Conservation (phyloP, 257 asterid genomes). For the Phtheirospermum japonicum region DNA sequence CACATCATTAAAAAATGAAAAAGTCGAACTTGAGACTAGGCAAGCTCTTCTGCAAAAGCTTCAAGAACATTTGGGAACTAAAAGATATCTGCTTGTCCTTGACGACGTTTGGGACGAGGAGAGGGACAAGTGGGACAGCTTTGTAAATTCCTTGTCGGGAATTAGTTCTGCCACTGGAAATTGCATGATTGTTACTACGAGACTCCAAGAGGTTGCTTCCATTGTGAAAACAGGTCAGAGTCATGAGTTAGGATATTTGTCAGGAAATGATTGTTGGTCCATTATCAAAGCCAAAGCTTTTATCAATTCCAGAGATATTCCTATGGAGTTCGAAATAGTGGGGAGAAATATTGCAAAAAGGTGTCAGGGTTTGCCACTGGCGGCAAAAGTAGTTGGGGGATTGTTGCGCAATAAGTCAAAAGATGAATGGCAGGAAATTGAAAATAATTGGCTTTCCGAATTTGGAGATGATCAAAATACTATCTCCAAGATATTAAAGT, state of each 20-base stretch:
- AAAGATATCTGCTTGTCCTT: constrained; percentile 25
- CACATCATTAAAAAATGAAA: not conserved
- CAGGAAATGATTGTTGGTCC: constrained; percentile 27
- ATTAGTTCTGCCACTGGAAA: constrained; percentile 11
- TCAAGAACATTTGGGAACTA: not conserved
- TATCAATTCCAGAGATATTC: constrained; percentile 1
- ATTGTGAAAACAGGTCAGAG: not conserved
- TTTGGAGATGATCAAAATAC: not conserved
- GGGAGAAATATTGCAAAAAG: constrained; percentile 17
- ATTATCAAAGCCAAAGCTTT: constrained; percentile 33
- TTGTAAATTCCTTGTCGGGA: constrained; percentile 15
- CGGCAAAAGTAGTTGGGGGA: too few species aligned
- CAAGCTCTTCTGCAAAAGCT: constrained; percentile 13
- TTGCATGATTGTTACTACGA: not conserved
- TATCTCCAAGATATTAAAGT: constrained; percentile 14
- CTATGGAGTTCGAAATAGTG: constrained; percentile 1
- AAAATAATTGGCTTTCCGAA: not conserved
- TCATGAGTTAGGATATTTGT: constrained; percentile 6
- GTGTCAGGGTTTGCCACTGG: not conserved
- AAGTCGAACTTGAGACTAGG: not conserved
- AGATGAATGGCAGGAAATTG: constrained; percentile 20
- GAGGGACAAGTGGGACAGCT: constrained; percentile 16
- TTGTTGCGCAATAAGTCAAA: not conserved
- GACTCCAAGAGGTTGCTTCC: constrained; percentile 12
- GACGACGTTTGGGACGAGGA: constrained; percentile 20